Evolutionary conservation across 2,329 filamentous ascomycete genomes (phyloP).

Genomic region (Fusarium hainanense): DNA sequence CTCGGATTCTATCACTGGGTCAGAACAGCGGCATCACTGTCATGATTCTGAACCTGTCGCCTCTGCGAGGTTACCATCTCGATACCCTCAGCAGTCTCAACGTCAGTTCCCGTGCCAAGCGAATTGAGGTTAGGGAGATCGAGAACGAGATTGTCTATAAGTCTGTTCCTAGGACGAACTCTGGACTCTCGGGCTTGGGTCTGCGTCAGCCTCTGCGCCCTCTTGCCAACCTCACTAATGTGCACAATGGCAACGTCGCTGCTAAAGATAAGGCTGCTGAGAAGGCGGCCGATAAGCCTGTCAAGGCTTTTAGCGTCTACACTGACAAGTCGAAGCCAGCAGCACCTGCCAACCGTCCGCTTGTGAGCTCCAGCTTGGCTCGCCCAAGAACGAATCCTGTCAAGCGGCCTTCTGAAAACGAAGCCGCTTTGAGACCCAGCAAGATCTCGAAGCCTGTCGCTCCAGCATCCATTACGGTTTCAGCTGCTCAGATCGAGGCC

Average conservation of each 20-base stretch:
- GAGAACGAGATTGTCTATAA: slow-evolving; percentile 95
- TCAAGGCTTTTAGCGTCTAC: slow-evolving; percentile 89
- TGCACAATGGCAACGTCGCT: slow-evolving; percentile 69
- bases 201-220: slow-evolving; percentile 82
- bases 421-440: slow-evolving; percentile 56
- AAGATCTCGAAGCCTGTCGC: slow-evolving; percentile 54
- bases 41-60: slow-evolving; percentile 96
- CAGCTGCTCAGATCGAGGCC: slow-evolving; percentile 83
- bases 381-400: slow-evolving; percentile 47
- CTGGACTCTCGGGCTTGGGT: slow-evolving; percentile 51
- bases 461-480: slow-evolving; percentile 61
- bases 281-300: slow-evolving; percentile 68
- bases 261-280: slow-evolving; percentile 52
- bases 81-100: slow-evolving; percentile 95
- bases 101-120: slow-evolving; percentile 94
- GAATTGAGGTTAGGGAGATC: slow-evolving; percentile 94
- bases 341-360: slow-evolving; percentile 48
- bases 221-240: slow-evolving; percentile 79
- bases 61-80: slow-evolving; percentile 90
- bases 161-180: slow-evolving; percentile 70
- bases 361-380: slow-evolving; percentile 50
- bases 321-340: slow-evolving; percentile 74
- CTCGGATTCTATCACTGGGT: slow-evolving; percentile 87
- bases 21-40: slow-evolving; percentile 96
- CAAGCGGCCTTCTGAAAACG: slow-evolving; percentile 59